phyloP scores from a whole-genome alignment of 768 basidiomycete genomes.

The Imleria badia region DNA sequence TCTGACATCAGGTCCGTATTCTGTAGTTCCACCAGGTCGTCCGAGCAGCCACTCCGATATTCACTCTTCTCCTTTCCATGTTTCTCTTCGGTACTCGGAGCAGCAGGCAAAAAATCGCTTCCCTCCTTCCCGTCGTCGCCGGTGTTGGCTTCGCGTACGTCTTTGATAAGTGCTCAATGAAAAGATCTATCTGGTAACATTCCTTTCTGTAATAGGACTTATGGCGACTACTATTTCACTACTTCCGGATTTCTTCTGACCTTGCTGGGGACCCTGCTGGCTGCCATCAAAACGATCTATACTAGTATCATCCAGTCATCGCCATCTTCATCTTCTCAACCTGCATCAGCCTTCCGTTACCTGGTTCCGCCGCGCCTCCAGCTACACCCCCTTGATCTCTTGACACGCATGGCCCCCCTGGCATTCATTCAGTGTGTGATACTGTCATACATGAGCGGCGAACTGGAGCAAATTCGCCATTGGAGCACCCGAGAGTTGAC shows the following conservation, averaged over 20 bases:
- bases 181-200: not conserved
- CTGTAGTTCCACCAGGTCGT: conserved; percentile 94
- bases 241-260: conserved; percentile 82
- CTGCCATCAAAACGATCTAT: conserved; percentile 90
- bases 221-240: conserved; percentile 95
- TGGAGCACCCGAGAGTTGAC: conserved; percentile 45
- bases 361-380: conserved; percentile 36
- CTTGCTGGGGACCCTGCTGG: conserved; percentile 85
- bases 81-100: conserved; percentile 63
- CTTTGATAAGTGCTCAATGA: not conserved
- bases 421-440: conserved; percentile 86
- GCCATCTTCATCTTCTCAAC: conserved; percentile 19
- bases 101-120: conserved; percentile 61
- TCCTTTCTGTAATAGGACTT: conserved; percentile 58
- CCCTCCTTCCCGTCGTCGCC: conserved; percentile 80
- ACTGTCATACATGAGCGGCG: conserved; percentile 77
- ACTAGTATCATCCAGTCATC: conserved; percentile 78
- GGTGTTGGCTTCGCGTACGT: conserved; percentile 89
- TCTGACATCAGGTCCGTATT: not conserved
- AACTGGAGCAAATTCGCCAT: conserved; percentile 60
- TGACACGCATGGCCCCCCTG: conserved; percentile 88
- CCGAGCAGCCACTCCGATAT: conserved; percentile 88
- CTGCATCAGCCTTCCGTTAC: conserved; percentile 18
- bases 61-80: conserved; percentile 79
- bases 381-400: conserved; percentile 79